phyloP scores from a whole-genome alignment of 106 monocot species.

The Phalaenopsis aphrodite region DNA sequence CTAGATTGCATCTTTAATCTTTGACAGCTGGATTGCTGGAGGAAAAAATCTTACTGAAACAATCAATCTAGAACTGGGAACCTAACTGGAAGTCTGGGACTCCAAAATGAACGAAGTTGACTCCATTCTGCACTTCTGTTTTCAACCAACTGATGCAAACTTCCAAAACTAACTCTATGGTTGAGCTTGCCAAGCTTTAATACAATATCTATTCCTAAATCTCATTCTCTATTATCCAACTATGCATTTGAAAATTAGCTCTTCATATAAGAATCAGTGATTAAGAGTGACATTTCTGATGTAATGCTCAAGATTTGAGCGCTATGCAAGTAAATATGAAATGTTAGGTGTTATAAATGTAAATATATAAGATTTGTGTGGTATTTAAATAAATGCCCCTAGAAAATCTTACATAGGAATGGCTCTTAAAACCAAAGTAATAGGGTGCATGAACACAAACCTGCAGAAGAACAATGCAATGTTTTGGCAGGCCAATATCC shows the following conservation, averaged over 20 bases:
- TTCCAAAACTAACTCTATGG: background rate
- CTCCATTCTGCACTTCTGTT: background rate
- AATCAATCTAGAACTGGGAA: background rate
- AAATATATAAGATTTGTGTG: too few relatives aligned
- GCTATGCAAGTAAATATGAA: too few relatives aligned
- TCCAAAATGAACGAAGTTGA: background rate
- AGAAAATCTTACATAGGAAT: background rate
- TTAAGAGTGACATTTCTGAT: too few relatives aligned
- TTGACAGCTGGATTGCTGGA: too few relatives aligned
- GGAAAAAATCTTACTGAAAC: too few relatives aligned
- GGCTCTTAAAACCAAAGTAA: background rate
- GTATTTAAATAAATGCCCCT: too few relatives aligned
- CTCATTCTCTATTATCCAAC: background rate
- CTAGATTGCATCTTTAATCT: too few relatives aligned
- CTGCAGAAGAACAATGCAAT: conserved; percentile 91
- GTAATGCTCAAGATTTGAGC: too few relatives aligned
- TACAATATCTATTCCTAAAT: background rate
- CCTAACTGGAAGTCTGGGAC: background rate
- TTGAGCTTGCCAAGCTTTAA: background rate
- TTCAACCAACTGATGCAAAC: background rate
- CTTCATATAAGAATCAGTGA: background rate
- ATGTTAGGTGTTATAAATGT: too few relatives aligned
- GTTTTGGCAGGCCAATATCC: conserved; percentile 76
- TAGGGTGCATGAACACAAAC: conserved; percentile 18
- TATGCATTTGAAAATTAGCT: background rate